These are phyloP conservation scores for Suhomyces emberorum DNA, from an alignment of 805 yeast genomes.

Conservation along the genomic window DNA sequence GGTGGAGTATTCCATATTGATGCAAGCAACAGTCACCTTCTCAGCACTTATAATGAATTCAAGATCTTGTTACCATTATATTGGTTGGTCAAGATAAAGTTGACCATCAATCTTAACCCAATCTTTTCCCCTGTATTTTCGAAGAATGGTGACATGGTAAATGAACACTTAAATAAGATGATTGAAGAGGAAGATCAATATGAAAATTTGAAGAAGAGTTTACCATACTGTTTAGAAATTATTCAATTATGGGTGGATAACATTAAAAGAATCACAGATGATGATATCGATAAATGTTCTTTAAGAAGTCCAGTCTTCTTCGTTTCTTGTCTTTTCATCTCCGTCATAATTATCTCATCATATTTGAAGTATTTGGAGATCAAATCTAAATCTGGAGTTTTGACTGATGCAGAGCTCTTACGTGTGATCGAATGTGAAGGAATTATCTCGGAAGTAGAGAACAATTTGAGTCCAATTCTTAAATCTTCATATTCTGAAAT, in stretches of 20 bases:
- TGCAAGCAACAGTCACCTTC: constrained; percentile 45
- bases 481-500: constrained; percentile 56
- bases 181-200: constrained; percentile 59
- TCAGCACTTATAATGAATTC: constrained; percentile 52
- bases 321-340: constrained; percentile 64
- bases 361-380: constrained; percentile 56
- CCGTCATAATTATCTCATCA: constrained; percentile 61
- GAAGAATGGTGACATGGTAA: constrained; percentile 70
- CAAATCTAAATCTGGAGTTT: constrained; percentile 12
- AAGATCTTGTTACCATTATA: constrained; percentile 66
- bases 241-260: constrained; percentile 70
- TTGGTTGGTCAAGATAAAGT: constrained; percentile 63
- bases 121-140: constrained; percentile 57
- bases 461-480: constrained; percentile 50
- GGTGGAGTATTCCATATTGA: constrained; percentile 61
- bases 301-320: constrained; percentile 75
- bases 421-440: constrained; percentile 62
- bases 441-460: constrained; percentile 58
- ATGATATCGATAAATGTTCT: constrained; percentile 62
- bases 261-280: constrained; percentile 51
- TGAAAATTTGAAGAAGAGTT: constrained; percentile 29
- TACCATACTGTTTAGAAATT: constrained; percentile 44
- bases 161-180: constrained; percentile 44
- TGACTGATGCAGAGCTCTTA: constrained; percentile 14
- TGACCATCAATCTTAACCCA: constrained; percentile 60